Base-by-base conservation (phyloP, 495 filamentous ascomycete species). In the Hypoxylon intermedium region DNA sequence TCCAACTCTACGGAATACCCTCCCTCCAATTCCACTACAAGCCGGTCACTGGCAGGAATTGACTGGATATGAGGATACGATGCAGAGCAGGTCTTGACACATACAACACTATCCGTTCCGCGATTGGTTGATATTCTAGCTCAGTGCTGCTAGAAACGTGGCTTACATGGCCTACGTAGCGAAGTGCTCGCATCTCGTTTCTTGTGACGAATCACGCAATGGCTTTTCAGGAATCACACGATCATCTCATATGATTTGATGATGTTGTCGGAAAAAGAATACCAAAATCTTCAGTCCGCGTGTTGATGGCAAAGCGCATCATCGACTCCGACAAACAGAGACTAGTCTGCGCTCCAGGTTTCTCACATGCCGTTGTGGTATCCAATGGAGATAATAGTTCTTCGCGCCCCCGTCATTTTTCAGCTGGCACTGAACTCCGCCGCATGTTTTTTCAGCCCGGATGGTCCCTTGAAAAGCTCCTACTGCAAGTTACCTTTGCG, bases 401-500 rank as follows among this genome's bases (percentile, higher is more conserved):
- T 54, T 51, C 45, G 65, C 62, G 63, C 49, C 44, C 48, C 41
- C 30, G 64, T 31, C 59, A 31, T 16, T 60, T 71, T 71, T 71
- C 68, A 71, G 68, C 68, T 71, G 34, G 23, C 42, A 7, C 45
- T 15, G 30, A 58, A 51, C 42, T 42, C 46, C 57, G 42, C 48
- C 43, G 40, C 36, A 52, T 19, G 42, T 58, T 58, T 58, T 69
- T 71, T 69, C 63, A 71, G 66, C 66, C 62, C 44, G 51, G 40
- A 58, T 62, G 56, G 53, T 56, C 60, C 47, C 60, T n/a, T 51
- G 46, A 51, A 61, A 41, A 31, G 38, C 36, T 9, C 45, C 44
- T 56, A 33, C 38, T 67, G 68, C 68, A 69, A 63, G 65, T 54
- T 57, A 71, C 68, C 26, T 63, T 61, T 69, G 46, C 45, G 60